These are phyloP conservation scores for Polyplosphaeria fusca DNA, from an alignment of 495 filamentous ascomycete genomes.

Conservation along the genomic window DNA sequence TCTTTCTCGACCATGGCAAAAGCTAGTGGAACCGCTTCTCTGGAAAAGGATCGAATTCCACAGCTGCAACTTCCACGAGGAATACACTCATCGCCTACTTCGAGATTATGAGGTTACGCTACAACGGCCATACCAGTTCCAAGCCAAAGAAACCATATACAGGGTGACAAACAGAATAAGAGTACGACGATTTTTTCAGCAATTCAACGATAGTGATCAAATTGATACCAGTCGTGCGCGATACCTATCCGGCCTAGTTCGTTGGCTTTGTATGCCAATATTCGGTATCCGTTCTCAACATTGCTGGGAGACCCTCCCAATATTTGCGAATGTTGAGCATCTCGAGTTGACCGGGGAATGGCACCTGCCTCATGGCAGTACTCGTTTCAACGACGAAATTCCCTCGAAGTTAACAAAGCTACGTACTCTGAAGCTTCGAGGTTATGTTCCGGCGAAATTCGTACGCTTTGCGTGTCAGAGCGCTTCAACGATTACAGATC, in stretches of 20 bases:
- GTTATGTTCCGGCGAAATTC: constrained; percentile 5
- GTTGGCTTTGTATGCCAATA: no score
- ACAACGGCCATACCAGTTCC: not conserved
- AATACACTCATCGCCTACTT: not conserved
- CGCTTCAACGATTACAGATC: not conserved
- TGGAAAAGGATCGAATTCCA: constrained; percentile 12
- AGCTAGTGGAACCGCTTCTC: constrained; percentile 6
- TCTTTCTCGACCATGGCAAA: not conserved
- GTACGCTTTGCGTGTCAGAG: constrained; percentile 1
- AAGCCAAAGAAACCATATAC: no score
- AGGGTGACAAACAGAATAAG: no score
- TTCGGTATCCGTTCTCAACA: no score
- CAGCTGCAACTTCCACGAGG: not conserved
- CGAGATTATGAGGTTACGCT: not conserved
- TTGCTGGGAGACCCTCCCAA: constrained; percentile 8
- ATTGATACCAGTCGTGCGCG: no score
- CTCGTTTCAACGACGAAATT: not conserved
- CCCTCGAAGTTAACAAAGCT: not conserved
- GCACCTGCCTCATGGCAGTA: not conserved
- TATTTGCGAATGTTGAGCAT: constrained; percentile 11
- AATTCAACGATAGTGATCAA: no score
- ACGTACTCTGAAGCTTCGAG: constrained; percentile 4
- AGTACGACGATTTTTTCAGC: no score
- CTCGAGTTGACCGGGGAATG: constrained; percentile 1
- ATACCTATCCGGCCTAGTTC: no score